Percentiles rank a stretch among this genome's conserved stretches.
Conservation (phyloP, 176 grass and related monocot species). For the Dendrocalamus sinicus region DNA sequence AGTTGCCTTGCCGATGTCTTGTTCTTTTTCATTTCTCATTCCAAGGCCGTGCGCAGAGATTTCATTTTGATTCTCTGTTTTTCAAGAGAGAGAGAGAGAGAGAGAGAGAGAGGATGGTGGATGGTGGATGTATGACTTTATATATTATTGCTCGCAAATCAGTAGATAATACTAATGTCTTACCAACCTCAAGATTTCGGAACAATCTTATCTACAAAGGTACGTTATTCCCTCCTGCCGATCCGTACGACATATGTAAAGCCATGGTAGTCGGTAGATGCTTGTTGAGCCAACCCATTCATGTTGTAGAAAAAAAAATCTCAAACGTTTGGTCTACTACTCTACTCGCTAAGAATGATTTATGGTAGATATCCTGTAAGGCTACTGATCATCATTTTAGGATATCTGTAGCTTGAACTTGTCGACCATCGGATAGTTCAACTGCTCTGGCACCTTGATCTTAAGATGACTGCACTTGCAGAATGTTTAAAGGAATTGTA, state of each 20-base stretch:
- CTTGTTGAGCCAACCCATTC: not conserved
- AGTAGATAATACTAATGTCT: not conserved
- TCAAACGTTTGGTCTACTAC: not conserved
- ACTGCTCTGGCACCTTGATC: no score
- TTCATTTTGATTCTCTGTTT: not conserved
- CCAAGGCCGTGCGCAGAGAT: not conserved
- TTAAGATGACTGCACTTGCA: no score
- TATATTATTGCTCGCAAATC: not conserved
- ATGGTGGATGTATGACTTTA: not conserved
- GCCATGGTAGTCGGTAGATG: not conserved
- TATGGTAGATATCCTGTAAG: no score
- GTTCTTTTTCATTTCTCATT: not conserved
- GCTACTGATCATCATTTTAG: no score
- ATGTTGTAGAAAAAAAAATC: not conserved
- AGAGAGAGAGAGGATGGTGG: no score
- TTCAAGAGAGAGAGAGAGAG: not conserved
- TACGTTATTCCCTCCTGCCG: not conserved
- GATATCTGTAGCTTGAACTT: no score
- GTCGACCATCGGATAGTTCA: no score
- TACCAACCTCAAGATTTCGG: not conserved
- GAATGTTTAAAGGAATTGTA: no score
- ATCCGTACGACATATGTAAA: not conserved
- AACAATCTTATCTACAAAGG: not conserved
- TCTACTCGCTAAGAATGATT: not conserved
- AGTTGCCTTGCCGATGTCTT: not conserved